Conservation (phyloP, 1,139 yeast species). For the Suhomyces yuchorum region DNA sequence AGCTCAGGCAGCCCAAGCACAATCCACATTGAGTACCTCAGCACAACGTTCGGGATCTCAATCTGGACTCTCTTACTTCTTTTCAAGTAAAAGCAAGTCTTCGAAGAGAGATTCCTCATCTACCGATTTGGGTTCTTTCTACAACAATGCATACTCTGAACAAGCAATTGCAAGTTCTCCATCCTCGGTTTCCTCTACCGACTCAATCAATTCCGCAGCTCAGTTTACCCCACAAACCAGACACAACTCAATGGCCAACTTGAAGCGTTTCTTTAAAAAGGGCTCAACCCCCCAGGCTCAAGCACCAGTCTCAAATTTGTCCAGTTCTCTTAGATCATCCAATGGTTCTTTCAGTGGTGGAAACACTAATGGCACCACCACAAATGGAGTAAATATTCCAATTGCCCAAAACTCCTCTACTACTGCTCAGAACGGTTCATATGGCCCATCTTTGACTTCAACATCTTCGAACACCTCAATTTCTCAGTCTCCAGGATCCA, state of each 20-base stretch:
- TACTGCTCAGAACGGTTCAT: constrained; percentile 11
- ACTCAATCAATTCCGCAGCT: constrained; percentile 29
- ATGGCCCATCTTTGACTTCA: constrained; percentile 26
- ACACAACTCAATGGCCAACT: constrained; percentile 76
- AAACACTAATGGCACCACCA: constrained; percentile 10
- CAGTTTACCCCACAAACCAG: constrained; percentile 31
- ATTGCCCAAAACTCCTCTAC: constrained; percentile 16
- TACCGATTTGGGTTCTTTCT: constrained; percentile 50
- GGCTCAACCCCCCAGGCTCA: constrained; percentile 34
- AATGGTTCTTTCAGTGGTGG: constrained; percentile 11
- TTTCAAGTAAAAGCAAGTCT: constrained; percentile 36
- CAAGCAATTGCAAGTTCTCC: constrained; percentile 39
- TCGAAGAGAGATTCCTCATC: constrained; percentile 31
- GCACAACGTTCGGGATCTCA: constrained; percentile 44
- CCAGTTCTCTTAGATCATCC: constrained; percentile 39
- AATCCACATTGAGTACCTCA: constrained; percentile 34
- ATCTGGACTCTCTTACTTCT: constrained; percentile 53
- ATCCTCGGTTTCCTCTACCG: constrained; percentile 41
- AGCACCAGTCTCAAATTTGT: constrained; percentile 38
- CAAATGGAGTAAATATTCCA: constrained; percentile 20
- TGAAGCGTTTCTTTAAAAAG: constrained; percentile 62
- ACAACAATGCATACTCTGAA: constrained; percentile 46
- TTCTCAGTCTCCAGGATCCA: constrained; percentile 32
- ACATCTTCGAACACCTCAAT: constrained; percentile 36
- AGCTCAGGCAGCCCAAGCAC: constrained; percentile 43